These are phyloP conservation scores for Curvularia verruculosa DNA, from an alignment of 2,329 filamentous ascomycete genomes.

Conservation along the genomic window DNA sequence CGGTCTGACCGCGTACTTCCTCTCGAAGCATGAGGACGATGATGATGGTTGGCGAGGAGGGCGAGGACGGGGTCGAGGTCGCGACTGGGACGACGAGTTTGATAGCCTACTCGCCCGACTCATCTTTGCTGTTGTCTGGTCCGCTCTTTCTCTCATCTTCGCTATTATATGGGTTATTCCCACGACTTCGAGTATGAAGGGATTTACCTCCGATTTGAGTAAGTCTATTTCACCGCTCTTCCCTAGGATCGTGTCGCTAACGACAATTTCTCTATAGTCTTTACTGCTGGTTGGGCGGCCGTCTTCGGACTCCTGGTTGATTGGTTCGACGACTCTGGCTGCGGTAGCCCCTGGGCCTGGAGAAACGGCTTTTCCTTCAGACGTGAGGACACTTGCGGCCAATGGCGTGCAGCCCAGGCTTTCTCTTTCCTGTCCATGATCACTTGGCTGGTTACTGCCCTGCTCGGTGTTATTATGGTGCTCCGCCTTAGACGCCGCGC, in stretches of 20 bases:
- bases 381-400: conserved; percentile 61
- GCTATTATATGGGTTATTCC: conserved; percentile 75
- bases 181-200: conserved; percentile 68
- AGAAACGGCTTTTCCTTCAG: conserved; percentile 52
- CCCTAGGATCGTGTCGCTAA: neutral
- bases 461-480: conserved; percentile 30
- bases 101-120: conserved; percentile 66
- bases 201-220: conserved; percentile 71
- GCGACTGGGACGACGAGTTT: conserved; percentile 33
- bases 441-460: conserved; percentile 68
- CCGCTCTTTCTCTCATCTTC: conserved; percentile 71
- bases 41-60: neutral
- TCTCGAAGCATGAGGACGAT: conserved; percentile 14
- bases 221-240: neutral
- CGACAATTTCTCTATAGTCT: conserved; percentile 45
- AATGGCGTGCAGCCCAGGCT: conserved; percentile 73
- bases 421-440: conserved; percentile 75
- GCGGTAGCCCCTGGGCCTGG: conserved; percentile 58
- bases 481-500: conserved; percentile 23
- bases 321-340: conserved; percentile 33
- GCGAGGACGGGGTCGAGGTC: conserved; percentile 33
- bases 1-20: conserved; percentile 33
- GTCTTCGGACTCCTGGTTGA: conserved; percentile 50
- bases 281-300: conserved; percentile 72
- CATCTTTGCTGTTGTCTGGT: conserved; percentile 77